Conservation (phyloP, 306 rosid genomes). For the Cucumis melo region DNA sequence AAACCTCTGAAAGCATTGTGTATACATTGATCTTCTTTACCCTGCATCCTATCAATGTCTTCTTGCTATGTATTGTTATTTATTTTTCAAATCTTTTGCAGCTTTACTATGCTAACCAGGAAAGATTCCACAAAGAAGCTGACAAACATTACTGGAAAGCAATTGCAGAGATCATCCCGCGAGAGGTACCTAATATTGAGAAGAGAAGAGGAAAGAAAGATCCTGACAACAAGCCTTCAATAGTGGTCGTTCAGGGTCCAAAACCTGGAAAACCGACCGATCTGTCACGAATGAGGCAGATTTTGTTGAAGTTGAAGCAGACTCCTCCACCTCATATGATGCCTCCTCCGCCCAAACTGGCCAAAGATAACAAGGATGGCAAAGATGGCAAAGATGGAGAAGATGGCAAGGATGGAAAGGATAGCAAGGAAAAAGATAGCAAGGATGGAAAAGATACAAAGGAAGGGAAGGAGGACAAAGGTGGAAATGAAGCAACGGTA, state of each 20-base stretch:
- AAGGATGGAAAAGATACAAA: slow-evolving; percentile 22
- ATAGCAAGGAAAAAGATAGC: slow-evolving; percentile 24
- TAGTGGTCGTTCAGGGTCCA: slow-evolving; percentile 69
- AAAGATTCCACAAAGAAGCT: slow-evolving; percentile 94
- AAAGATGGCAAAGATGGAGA: slow-evolving; percentile 4
- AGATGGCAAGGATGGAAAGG: slow-evolving; percentile 15
- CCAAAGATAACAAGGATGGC: slow-evolving; percentile 33
- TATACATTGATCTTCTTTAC: neutral
- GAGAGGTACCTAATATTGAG: slow-evolving; percentile 83
- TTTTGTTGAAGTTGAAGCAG: slow-evolving; percentile 66
- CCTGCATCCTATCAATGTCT: slow-evolving; percentile 3
- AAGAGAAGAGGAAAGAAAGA: slow-evolving; percentile 88
- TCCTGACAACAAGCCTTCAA: slow-evolving; percentile 51
- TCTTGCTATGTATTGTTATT: neutral
- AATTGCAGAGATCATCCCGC: slow-evolving; percentile 79
- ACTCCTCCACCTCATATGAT: slow-evolving; percentile 83
- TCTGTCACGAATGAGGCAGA: slow-evolving; percentile 76
- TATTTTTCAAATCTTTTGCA: slow-evolving; percentile 13
- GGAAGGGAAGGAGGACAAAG: neutral
- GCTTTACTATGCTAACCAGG: slow-evolving; percentile 65
- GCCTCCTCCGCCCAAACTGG: slow-evolving; percentile 64
- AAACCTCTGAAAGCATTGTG: neutral
- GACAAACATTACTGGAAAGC: slow-evolving; percentile 89
- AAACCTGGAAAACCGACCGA: slow-evolving; percentile 95
- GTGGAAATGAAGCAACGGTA: neutral